phyloP scores from a whole-genome alignment of 768 basidiomycete species.

The Lentinula aciculospora region DNA sequence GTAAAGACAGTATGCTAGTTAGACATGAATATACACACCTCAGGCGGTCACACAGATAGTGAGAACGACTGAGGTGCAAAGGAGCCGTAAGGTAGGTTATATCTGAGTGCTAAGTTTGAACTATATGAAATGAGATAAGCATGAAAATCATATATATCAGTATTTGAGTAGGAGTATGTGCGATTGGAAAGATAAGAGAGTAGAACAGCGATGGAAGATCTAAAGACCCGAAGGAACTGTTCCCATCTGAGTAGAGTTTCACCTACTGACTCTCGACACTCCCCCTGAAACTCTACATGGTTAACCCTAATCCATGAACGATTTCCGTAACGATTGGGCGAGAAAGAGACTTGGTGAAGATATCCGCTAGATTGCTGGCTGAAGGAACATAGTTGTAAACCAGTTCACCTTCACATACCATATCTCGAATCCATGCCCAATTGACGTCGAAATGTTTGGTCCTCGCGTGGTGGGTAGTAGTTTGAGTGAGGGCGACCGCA shows the following conservation, averaged over 20 bases:
- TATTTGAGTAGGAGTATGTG: too few species aligned
- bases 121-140: too few species aligned
- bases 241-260: not conserved
- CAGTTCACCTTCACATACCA: slow-evolving; percentile 2
- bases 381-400: slow-evolving; percentile 5
- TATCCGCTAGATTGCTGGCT: slow-evolving; percentile 8
- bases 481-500: slow-evolving; percentile 21
- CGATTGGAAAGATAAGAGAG: too few species aligned
- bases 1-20: too few species aligned
- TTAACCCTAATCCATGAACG: not conserved
- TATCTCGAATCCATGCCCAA: slow-evolving; percentile 8
- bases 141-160: too few species aligned
- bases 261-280: not conserved
- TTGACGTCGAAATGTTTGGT: slow-evolving; percentile 26
- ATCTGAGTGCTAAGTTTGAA: too few species aligned
- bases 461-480: slow-evolving; percentile 17
- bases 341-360: slow-evolving; percentile 13
- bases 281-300: slow-evolving; percentile 2
- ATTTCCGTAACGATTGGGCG: not conserved
- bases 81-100: too few species aligned
- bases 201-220: too few species aligned
- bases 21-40: slow-evolving; percentile 1
- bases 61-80: slow-evolving; percentile 1
- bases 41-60: not conserved
- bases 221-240: too few species aligned